Conservation (phyloP, 1,284 basidiomycete species). For the Laetiporus sulphureus region DNA sequence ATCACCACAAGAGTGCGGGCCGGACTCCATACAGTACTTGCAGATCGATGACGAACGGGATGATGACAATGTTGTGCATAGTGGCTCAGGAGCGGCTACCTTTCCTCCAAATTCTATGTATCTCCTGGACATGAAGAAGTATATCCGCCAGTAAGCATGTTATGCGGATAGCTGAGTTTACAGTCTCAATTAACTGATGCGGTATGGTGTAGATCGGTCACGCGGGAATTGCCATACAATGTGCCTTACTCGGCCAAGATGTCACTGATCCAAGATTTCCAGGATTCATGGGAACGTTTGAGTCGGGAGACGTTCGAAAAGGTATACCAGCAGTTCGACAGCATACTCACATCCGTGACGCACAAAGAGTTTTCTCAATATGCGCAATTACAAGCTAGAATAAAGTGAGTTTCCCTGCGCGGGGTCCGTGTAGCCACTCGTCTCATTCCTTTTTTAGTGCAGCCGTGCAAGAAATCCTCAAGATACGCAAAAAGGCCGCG, state of each 20-base stretch:
- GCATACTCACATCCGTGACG: slow-evolving; percentile 17
- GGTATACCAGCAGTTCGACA: slow-evolving; percentile 24
- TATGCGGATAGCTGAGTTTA: no score
- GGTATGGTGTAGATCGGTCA: slow-evolving; percentile 36
- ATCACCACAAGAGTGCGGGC: background rate
- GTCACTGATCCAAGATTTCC: slow-evolving; percentile 35
- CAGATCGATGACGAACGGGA: slow-evolving; percentile 2
- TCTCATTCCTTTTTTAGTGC: background rate
- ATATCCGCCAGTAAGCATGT: slow-evolving; percentile 16
- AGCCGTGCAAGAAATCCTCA: slow-evolving; percentile 10
- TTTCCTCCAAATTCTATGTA: no score
- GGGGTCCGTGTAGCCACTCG: background rate
- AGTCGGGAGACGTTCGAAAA: slow-evolving; percentile 32
- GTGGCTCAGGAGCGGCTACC: no score
- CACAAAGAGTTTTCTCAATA: slow-evolving; percentile 28
- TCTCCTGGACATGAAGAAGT: slow-evolving; percentile 15
- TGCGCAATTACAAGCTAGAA: slow-evolving; percentile 18
- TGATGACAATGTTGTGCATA: slow-evolving; percentile 10
- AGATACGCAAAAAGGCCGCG: slow-evolving; percentile 4
- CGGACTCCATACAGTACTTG: background rate
- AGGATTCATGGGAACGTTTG: slow-evolving; percentile 33
- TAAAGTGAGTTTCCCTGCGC: slow-evolving; percentile 28
- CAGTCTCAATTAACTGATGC: no score
- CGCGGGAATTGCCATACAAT: slow-evolving; percentile 46
- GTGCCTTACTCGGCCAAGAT: slow-evolving; percentile 45